Base-by-base conservation (phyloP, 257 asterid species). In the Przewalskia tangutica region DNA sequence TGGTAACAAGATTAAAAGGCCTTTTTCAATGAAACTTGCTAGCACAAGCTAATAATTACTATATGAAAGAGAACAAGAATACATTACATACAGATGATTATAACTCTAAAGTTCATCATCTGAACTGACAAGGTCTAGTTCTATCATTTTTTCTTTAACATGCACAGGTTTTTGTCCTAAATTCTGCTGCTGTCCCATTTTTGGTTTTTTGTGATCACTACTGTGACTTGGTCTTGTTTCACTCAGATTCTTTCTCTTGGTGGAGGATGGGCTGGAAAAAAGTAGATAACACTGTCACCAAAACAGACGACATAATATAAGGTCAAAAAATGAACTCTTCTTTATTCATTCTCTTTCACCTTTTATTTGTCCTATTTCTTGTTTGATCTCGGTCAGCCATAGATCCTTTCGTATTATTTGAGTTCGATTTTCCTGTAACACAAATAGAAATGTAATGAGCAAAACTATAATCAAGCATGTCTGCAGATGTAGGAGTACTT, bases 111-210 rank as follows among this genome's bases (percentile, higher is more conserved):
- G 54, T 84, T 95, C 98, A 59, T 93, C 98, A 79, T 93, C 98
- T 14, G 98, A 95, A 84, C 97, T 93, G 58, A 84, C 83, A 79
- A 89, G 79, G 79, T 95, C 98, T 36, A 95, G 81, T 88, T 95
- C 98, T 70, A 95, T 92, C 98, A 93, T 93, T 86, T 93, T 95
- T 73, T 84, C 84, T 34, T 89, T 92, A 81, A 77, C 87, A 78
- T 80, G 83, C 78, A 85, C 82, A 75, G 65, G 46, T 59, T 84
- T 89, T 76, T 82, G 85, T 54, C 65, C 82, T 75, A 81, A 81
- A 81, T 78, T 81, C 83, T 86, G 84, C 62, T 58, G 82, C 36
- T 68, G 82, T 18, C 84, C 93, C 36, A 70, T 77, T 90, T 90
- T 93, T 84, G 79, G n/a, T 83, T 87, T 93, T 78, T 95, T 95